Conservation (phyloP, 768 basidiomycete genomes). For the Agaricus bisporus region DNA sequence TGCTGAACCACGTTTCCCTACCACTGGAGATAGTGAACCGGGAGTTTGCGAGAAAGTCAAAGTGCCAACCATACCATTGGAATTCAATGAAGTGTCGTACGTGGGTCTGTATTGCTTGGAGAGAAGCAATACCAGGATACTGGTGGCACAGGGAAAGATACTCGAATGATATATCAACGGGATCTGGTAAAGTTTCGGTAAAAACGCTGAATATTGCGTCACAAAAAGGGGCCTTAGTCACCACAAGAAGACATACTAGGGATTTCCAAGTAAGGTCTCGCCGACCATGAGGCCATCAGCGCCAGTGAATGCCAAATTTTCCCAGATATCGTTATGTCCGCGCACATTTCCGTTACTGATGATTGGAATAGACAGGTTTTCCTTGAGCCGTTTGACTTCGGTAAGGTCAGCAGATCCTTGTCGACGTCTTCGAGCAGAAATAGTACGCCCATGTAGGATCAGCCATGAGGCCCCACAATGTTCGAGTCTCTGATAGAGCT, state of each 20-base stretch:
- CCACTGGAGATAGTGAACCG: conserved; percentile 23
- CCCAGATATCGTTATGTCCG: conserved; percentile 45
- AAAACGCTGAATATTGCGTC: conserved; percentile 45
- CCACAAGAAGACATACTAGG: conserved; percentile 40
- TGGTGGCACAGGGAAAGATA: conserved; percentile 57
- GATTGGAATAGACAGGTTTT: conserved; percentile 46
- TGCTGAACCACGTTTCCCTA: conserved; percentile 50
- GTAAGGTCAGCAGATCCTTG: conserved; percentile 67
- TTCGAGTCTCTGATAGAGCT: conserved; percentile 52
- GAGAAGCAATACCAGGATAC: conserved; percentile 42
- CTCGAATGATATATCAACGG: conserved; percentile 61
- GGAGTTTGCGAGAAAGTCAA: background rate
- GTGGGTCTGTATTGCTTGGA: conserved; percentile 54
- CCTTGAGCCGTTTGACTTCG: conserved; percentile 52
- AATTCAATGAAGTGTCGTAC: conserved; percentile 63
- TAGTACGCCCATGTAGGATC: conserved; percentile 68
- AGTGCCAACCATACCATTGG: conserved; percentile 42
- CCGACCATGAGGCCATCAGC: conserved; percentile 81
- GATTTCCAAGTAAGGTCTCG: conserved; percentile 70
- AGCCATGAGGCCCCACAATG: conserved; percentile 65
- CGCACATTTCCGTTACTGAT: conserved; percentile 80
- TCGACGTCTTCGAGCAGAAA: conserved; percentile 62
- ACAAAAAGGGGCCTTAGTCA: background rate
- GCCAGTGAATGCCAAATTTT: conserved; percentile 47
- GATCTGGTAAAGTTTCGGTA: conserved; percentile 44